These are phyloP conservation scores for Euphorbia pulcherrima DNA, from an alignment of 345 rosid genomes.

Conservation along the genomic window DNA sequence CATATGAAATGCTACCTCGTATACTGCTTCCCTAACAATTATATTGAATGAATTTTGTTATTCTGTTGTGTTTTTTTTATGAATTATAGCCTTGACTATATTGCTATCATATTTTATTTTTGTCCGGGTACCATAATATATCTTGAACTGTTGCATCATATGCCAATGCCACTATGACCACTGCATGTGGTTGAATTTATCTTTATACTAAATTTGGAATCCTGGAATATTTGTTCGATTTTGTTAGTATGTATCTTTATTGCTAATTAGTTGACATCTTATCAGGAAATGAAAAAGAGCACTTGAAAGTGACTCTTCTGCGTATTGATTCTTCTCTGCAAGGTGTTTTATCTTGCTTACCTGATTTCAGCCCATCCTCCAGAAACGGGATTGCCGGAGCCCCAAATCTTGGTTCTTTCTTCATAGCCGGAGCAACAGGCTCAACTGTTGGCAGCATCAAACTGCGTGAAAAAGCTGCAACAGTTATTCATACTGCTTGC, in stretches of 20 bases:
- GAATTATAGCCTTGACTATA: not conserved
- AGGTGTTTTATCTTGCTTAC: slow-evolving; percentile 97
- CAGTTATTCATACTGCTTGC: slow-evolving; percentile 74
- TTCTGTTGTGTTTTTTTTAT: not conserved
- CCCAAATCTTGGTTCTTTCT: slow-evolving; percentile 48
- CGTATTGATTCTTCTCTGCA: slow-evolving; percentile 93
- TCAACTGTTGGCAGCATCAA: slow-evolving; percentile 74
- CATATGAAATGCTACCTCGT: not conserved
- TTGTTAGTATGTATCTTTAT: not conserved
- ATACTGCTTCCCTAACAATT: not conserved
- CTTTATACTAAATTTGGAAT: slow-evolving; percentile 15
- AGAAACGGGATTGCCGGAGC: slow-evolving; percentile 56
- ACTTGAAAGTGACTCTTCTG: slow-evolving; percentile 94
- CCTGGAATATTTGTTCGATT: slow-evolving; percentile 5
- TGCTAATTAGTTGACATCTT: slow-evolving; percentile 22
- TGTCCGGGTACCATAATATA: not conserved
- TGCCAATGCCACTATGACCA: not conserved
- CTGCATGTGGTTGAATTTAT: not conserved
- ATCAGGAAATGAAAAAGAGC: slow-evolving; percentile 94
- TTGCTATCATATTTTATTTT: not conserved
- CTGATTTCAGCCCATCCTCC: slow-evolving; percentile 88
- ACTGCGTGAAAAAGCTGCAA: slow-evolving; percentile 85
- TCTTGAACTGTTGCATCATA: not conserved
- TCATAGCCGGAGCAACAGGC: slow-evolving; percentile 96
- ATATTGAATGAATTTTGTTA: not conserved